These are phyloP conservation scores for Euphorbia schlechtendalii DNA, from an alignment of 441 rosid species.

Conservation along the genomic window DNA sequence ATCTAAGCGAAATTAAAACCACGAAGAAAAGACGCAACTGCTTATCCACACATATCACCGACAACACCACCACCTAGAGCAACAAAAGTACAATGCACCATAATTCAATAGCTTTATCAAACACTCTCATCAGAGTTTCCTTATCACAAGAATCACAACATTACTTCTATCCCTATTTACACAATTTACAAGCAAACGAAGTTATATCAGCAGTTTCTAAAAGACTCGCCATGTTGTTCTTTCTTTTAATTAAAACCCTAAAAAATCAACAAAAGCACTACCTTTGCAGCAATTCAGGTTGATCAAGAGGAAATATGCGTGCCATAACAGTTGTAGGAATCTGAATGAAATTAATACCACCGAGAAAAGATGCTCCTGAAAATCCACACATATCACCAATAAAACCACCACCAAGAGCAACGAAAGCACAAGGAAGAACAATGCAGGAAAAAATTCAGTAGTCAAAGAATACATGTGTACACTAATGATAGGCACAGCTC, in stretches of 20 bases:
- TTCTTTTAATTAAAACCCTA: not conserved
- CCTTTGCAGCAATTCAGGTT: conserved; percentile 77
- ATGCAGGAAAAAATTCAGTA: no score
- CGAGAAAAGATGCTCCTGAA: no score
- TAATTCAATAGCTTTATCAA: conserved; percentile 92
- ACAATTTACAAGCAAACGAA: conserved; percentile 7
- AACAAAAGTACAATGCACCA: conserved; percentile 69
- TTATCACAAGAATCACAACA: conserved; percentile 21
- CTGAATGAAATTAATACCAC: no score
- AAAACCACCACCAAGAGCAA: no score
- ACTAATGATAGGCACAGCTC: no score
- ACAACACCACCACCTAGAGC: conserved; percentile 99
- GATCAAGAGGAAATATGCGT: conserved; percentile 79
- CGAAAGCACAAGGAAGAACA: no score
- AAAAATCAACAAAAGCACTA: conserved; percentile 16
- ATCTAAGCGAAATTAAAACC: conserved; percentile 97
- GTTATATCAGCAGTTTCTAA: not conserved
- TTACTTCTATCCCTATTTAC: conserved; percentile 7
- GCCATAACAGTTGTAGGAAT: no score
- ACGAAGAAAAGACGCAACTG: conserved; percentile 90
- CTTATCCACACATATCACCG: conserved; percentile 97
- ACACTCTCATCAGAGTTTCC: conserved; percentile 87
- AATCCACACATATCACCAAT: no score
- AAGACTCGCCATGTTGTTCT: conserved; percentile 42
- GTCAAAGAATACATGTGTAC: no score